Base-by-base conservation (phyloP, 148 eudicot genomes). In the Rhododendron ovatum region DNA sequence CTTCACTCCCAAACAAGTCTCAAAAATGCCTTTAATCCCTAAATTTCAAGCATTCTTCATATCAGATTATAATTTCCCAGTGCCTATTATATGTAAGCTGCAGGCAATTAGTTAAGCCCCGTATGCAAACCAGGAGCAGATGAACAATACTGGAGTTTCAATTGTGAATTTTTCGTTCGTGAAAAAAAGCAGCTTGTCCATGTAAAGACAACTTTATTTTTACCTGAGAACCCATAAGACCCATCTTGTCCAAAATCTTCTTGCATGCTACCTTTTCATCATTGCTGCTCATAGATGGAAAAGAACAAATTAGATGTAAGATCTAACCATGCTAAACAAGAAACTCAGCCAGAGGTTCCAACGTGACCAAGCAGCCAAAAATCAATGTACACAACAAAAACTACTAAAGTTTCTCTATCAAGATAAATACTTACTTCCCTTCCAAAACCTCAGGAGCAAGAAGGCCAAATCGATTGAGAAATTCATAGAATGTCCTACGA, bases 181-280 rank as follows among this genome's bases (percentile, higher is more conserved):
- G 17, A 24, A 78, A 1, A 87, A 67, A 77, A 77, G 26, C 7
- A 65, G 47, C 9, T 18, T 7, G 37, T n/a, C 47, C 50, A 33
- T 51, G 75, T 8, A 15, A 85, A 48, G 35, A 45, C 78, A 84
- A 83, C 43, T 80, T 88, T 18, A 17, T 10, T 80, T 30, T 26
- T 85, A 95, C 99, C 99, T 97, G 99, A 90, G 91, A 92, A n/a
- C 98, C 98, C 9, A 85, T n/a, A 82, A 97, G 92, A 79, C 91
- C 93, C 95, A 93, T 92, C 87, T 91, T 97, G 81, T 95, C 96
- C 93, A 97, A 85, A 89, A 97, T 91, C 89, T 91, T 95, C 82
- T 89, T 61, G 92, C 99, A 97, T 22, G 93, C 92, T 33, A n/a
- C 89, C 88, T 90, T 94, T 84, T 94, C 99, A 37, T 93, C 92